Base-by-base conservation (phyloP, 2,329 filamentous ascomycete genomes). In the Sclerotinia spermophila region DNA sequence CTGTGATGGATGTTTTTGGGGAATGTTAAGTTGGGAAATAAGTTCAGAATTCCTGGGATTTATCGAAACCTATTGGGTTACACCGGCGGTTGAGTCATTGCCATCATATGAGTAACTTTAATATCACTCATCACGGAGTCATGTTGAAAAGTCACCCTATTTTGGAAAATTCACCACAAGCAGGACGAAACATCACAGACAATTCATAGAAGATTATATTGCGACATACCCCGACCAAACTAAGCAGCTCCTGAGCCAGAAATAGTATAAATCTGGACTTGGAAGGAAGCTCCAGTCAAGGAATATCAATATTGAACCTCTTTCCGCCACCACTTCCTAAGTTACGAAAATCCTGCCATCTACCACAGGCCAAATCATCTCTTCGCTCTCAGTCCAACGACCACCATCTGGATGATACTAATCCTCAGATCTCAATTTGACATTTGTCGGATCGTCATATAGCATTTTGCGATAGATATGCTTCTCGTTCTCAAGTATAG, bases 371-470 rank as follows among this genome's bases (percentile, higher is more conserved):
- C 17, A n/a, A 17, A 38, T 5, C 13, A 53, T 6, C 17, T 3
- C 48, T 7, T 5, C 15, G 19, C 3, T 3, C 27, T 3, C 7
- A 27, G 5, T 5, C n/a, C 19, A 60, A 40, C 7, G 27, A 19
- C 24, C 15, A 2, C 15, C n/a, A 17, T 17, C 24, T 40, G 24
- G 6, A n/a, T 27, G 15, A 15, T 35, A 40, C 2, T n/a, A 19
- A 7, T 8, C 24, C 35, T 8, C 24, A 13, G 15, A 19, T 35
- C 24, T 6, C 3, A 40, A 1, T 27, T 3, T 11, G 24, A 40
- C 2, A 27, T 10, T 24, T 0, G 7, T 60, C 7, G 6, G 6
- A n/a, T 42, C n/a, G 7, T 1, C 1, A 1, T 27, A 4, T 24
- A 7, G 21, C 5, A 17, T 2, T 59, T 3, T n/a, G 35, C 27